These are phyloP conservation scores for Aspergillus ustus DNA, from an alignment of 2,329 filamentous ascomycete genomes.

Conservation along the genomic window DNA sequence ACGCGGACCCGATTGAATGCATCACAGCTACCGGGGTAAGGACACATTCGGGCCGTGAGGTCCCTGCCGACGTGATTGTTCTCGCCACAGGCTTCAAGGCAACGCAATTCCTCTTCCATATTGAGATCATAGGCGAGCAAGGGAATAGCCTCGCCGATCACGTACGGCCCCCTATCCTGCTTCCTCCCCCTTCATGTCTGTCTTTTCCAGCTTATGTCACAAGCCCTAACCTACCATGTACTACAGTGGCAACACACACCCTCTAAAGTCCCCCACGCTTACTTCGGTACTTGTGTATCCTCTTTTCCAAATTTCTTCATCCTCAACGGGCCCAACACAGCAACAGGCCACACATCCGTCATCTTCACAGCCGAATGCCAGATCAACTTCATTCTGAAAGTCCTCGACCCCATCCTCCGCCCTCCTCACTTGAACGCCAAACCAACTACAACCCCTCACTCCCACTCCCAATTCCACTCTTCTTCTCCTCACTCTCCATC, in stretches of 20 bases:
- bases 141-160: slow-evolving; percentile 39
- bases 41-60: slow-evolving; percentile 43
- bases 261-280: slow-evolving; percentile 40
- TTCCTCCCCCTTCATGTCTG: neutral
- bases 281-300: slow-evolving; percentile 56
- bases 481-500: neutral
- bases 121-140: slow-evolving; percentile 52
- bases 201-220: neutral
- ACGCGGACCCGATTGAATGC: slow-evolving; percentile 45
- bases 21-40: slow-evolving; percentile 46
- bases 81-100: slow-evolving; percentile 57
- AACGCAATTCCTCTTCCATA: slow-evolving; percentile 51
- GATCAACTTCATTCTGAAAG: slow-evolving; percentile 53
- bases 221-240: neutral
- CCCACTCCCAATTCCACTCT: neutral
- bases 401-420: slow-evolving; percentile 49
- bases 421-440: neutral
- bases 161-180: slow-evolving; percentile 30
- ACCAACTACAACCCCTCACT: neutral
- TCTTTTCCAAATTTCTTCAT: slow-evolving; percentile 55
- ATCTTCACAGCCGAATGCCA: slow-evolving; percentile 59
- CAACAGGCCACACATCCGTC: slow-evolving; percentile 56
- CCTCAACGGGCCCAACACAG: slow-evolving; percentile 51
- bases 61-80: slow-evolving; percentile 53
- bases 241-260: slow-evolving; percentile 44